A percentile compares a stretch with the other conserved stretches of the same genome.
Evolutionary conservation across 495 filamentous ascomycete species (phyloP).

Genomic region (Lasiosphaeriaceae sp.): DNA sequence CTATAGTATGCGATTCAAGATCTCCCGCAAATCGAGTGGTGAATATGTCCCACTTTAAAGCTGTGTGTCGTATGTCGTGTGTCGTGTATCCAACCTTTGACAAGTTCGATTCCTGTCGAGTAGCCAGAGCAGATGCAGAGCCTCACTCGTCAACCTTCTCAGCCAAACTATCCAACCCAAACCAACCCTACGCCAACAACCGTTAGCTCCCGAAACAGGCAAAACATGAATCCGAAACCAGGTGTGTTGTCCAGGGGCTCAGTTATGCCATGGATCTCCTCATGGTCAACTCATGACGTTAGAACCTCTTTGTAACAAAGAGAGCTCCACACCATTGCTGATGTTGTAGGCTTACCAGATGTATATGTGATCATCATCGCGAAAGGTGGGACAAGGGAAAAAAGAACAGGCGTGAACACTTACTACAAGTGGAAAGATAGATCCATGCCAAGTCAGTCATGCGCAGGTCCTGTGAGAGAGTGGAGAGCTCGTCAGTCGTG

Average conservation of each 20-base stretch:
- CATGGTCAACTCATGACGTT: slow-evolving; percentile 29
- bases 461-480: no score
- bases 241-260: slow-evolving; percentile 10
- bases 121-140: no score
- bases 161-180: no score
- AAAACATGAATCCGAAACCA: neutral
- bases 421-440: neutral
- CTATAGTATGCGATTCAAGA: no score
- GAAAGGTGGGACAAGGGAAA: neutral
- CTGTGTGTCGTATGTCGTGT: no score
- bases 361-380: slow-evolving; percentile 27
- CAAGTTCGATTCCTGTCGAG: no score
- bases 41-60: no score
- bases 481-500: neutral
- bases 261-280: slow-evolving; percentile 25
- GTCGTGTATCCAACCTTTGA: no score
- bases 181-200: neutral
- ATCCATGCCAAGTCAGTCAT: neutral
- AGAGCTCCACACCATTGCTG: slow-evolving; percentile 20
- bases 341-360: slow-evolving; percentile 36
- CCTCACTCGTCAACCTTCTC: no score
- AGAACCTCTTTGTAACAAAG: neutral
- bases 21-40: no score
- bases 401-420: neutral
- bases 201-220: slow-evolving; percentile 13